Evolutionary conservation across 2,329 filamentous ascomycete species (phyloP), one percentile per base, ranked within the genome.

Genomic region (Exophiala sp.): DNA sequence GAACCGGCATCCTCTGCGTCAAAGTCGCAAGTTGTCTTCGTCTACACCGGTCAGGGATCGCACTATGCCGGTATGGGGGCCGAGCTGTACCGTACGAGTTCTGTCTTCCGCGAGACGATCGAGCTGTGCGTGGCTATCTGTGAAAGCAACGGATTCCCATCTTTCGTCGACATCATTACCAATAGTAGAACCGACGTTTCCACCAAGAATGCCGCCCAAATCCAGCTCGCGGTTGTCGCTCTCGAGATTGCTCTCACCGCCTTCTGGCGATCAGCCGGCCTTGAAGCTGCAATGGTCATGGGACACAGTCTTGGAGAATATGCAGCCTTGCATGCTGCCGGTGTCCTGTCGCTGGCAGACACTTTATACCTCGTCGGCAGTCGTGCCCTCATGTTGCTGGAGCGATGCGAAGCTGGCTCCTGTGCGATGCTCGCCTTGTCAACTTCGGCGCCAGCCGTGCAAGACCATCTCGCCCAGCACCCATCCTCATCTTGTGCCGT

Each of bases 301-400:
- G 65, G 65, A 3, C 64, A 62, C 42, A 66, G 64, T 39, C 46
- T 68, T 0, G 65, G 65, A 3, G 63, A 67, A 39, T 66, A 65
- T 49, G 58, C 64, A 7, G 64, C 64, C 1, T 32, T 66, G 2
- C 27, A 55, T 22, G 56, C 46, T 1, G 59, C 64, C 1, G 64
- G 63, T 2, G 62, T 63, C 0, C 29, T 66, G 1, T 59, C 59
- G 0, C 52, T 40, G 1, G 38, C 22, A 2, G 63, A 66, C 32
- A 46, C 61, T 2, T 43, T 67, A 4, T 64, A 52, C 23, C 57
- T 68, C 1, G 61, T 63, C 3, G 65, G 63, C 1, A 21, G 73
- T 46, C 78, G 86, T 56, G 85, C 85, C 13, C 70, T 78, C 62
- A 71, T 88, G 13, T 72, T 89, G 2, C 75, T 81, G 24, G 6